A percentile compares a stretch with the other conserved stretches of the same genome.
These are phyloP conservation scores for Volvox reticuliferus DNA, from an alignment of 139 green algal species.

Conservation along the genomic window DNA sequence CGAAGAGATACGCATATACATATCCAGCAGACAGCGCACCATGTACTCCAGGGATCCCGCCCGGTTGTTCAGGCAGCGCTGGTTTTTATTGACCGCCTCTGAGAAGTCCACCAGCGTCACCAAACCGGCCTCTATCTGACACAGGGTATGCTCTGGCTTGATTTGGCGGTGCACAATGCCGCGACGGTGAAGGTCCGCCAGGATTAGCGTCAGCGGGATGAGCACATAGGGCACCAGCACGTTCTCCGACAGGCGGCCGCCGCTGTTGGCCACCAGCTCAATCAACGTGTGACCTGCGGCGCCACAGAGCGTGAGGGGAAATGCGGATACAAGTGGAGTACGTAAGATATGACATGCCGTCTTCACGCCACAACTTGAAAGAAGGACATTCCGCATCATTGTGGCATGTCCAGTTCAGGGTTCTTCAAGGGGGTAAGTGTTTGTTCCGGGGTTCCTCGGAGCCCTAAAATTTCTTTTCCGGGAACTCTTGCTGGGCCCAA, in stretches of 20 bases:
- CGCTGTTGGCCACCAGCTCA: slow-evolving; percentile 58
- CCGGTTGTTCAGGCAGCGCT: slow-evolving; percentile 59
- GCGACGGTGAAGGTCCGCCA: slow-evolving; percentile 57
- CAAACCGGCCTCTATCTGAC: slow-evolving; percentile 16
- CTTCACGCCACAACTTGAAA: no score
- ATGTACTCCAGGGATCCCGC: slow-evolving; percentile 62
- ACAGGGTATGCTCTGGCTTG: slow-evolving; percentile 77
- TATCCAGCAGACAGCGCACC: neutral
- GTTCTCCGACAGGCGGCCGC: slow-evolving; percentile 59
- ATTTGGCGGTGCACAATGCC: slow-evolving; percentile 72
- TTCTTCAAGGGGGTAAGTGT: no score
- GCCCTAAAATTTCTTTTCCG: no score
- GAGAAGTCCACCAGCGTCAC: slow-evolving; percentile 66
- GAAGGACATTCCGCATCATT: no score
- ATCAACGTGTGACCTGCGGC: slow-evolving; percentile 62
- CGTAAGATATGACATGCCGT: no score
- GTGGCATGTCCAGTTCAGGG: no score
- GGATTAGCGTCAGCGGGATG: slow-evolving; percentile 52
- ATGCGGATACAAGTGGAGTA: no score
- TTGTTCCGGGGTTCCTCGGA: no score
- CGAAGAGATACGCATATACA: neutral
- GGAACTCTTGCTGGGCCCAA: no score
- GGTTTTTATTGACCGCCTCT: slow-evolving; percentile 21
- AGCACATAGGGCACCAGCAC: slow-evolving; percentile 55
- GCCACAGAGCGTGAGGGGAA: neutral